Conservation (phyloP, 805 yeast genomes). For the Saccharomycopsis synnaedendra region DNA sequence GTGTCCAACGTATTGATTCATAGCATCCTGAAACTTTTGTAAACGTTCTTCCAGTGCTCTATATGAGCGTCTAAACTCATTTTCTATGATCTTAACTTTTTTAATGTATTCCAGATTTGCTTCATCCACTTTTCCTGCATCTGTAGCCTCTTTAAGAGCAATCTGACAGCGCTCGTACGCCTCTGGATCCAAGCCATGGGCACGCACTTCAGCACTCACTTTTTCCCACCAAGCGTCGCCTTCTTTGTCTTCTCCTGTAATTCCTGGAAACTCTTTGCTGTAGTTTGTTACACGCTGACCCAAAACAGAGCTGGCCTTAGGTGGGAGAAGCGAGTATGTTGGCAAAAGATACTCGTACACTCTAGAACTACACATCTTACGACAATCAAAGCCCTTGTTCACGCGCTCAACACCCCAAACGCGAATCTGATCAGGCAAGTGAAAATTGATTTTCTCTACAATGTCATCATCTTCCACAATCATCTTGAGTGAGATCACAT, state of each 20-base stretch:
- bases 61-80: conserved; percentile 53
- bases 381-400: conserved; percentile 85
- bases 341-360: conserved; percentile 91
- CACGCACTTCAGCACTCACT: conserved; percentile 28
- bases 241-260: conserved; percentile 52
- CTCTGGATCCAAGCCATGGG: conserved; percentile 29
- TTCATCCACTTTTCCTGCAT: conserved; percentile 25
- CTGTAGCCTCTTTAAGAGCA: conserved; percentile 21
- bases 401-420: conserved; percentile 90
- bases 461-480: conserved; percentile 75
- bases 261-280: conserved; percentile 43
- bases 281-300: conserved; percentile 47
- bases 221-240: conserved; percentile 63
- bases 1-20: conserved; percentile 69
- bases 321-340: conserved; percentile 80
- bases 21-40: conserved; percentile 49
- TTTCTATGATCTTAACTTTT: conserved; percentile 51
- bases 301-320: conserved; percentile 66
- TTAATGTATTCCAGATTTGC: conserved; percentile 29
- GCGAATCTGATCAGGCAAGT: conserved; percentile 76
- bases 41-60: conserved; percentile 56
- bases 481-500: conserved; percentile 73
- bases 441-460: conserved; percentile 39
- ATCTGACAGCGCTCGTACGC: conserved; percentile 23
- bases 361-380: conserved; percentile 93